A percentile compares a stretch with the other conserved stretches of the same genome.
Conservation (phyloP, 1,284 basidiomycete species). For the Pholiota adiposa region DNA sequence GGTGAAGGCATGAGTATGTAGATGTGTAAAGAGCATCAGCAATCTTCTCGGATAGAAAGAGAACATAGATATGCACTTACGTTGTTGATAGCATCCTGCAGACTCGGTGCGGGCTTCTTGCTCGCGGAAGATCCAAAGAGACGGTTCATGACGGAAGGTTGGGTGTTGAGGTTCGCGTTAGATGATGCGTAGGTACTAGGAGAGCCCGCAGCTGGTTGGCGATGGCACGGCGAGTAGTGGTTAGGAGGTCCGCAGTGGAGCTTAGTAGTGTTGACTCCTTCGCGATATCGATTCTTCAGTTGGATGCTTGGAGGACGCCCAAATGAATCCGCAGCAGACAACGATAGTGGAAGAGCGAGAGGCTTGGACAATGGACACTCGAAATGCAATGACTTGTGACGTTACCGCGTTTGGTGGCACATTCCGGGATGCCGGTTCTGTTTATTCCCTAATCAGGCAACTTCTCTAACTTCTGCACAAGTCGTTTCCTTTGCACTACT, state of each 20-base stretch:
- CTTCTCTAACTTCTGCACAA: neutral
- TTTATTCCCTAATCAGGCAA: neutral
- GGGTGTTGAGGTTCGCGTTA: neutral
- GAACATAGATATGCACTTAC: constrained; percentile 47
- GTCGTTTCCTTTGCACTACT: no score
- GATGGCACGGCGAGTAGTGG: no score
- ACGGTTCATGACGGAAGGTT: constrained; percentile 63
- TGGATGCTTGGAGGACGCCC: no score
- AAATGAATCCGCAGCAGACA: no score
- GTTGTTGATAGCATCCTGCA: constrained; percentile 91
- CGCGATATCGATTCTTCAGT: no score
- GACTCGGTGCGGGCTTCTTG: constrained; percentile 86
- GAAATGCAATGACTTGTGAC: neutral
- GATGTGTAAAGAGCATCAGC: neutral
- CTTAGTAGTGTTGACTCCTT: no score
- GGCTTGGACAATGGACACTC: no score
- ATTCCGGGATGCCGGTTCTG: neutral
- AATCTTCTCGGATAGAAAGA: neutral
- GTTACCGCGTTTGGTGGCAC: neutral
- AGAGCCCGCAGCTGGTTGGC: no score
- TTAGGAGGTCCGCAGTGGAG: no score
- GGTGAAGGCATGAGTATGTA: no score
- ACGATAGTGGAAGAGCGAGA: no score
- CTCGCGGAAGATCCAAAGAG: constrained; percentile 80
- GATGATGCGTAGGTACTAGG: no score